Base-by-base conservation (phyloP, 2,329 filamentous ascomycete species). In the Scortechinia acanthostroma region DNA sequence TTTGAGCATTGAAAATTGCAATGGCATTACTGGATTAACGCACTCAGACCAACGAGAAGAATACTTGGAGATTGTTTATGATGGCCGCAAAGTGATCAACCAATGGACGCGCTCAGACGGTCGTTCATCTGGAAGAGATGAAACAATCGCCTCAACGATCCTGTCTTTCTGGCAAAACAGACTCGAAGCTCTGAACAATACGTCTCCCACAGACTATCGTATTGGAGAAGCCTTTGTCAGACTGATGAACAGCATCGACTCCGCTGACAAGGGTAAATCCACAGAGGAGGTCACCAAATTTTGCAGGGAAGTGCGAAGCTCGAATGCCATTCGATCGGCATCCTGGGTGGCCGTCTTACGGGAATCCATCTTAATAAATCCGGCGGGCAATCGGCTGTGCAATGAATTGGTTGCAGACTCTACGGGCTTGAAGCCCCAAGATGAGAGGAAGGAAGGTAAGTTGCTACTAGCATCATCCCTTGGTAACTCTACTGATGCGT, bases 361-460 rank as follows among this genome's bases (percentile, higher is more conserved):
- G 37, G 66, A 71, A 20, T 65, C 69, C 2, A 61, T 81, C 3
- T 57, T 70, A 2, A 61, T 64, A 3, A 70, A 66, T 16, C 66
- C 69, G 30, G 57, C 66, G 4, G 69, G 74, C 25, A 68, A 66
- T 46, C 65, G 71, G 47, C 60, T 77, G 44, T 79, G 74, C 54
- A 83, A 81, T 53, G 77, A 82, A 53, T 55, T 83, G 22, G 63
- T 83, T 42, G 74, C 77, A 14, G 74, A 78, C 49, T 61, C 76
- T n/a, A 82, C 77, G 2, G 73, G 69, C 3, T 52, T 73, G n/a
- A 68, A 74, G 21, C 54, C 71, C 13, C 55, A 65, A n/a, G 55
- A 65, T 43, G 59, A 68, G 20, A 53, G 58, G 4, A 52, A 58
- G n/a, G 63, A 69, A 50, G 70, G 68, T 70, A 48, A 51, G 58